Conservation (phyloP, 805 yeast genomes). For the Candida incommunis region DNA sequence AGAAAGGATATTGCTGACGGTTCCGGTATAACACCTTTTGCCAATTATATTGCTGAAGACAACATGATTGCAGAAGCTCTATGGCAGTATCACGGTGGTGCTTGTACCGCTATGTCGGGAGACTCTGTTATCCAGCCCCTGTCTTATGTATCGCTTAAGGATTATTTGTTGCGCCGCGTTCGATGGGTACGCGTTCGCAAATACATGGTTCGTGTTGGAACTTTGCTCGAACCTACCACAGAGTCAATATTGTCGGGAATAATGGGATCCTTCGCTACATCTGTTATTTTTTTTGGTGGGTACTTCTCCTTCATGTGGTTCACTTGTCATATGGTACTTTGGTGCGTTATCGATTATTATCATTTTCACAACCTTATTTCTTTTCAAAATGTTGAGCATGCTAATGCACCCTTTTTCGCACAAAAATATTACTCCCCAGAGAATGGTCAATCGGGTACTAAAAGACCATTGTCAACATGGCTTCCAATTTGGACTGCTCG, state of each 20-base stretch:
- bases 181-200: conserved; percentile 80
- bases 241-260: conserved; percentile 57
- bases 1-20: conserved; percentile 8
- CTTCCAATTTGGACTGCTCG: conserved; percentile 48
- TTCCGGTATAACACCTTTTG: conserved; percentile 50
- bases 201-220: conserved; percentile 77
- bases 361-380: conserved; percentile 36
- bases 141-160: conserved; percentile 26
- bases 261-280: conserved; percentile 48
- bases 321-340: conserved; percentile 37
- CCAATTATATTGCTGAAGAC: conserved; percentile 80
- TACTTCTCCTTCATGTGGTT: conserved; percentile 18
- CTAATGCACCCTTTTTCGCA: conserved; percentile 15
- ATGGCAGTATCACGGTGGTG: conserved; percentile 52
- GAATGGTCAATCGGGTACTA: conserved; percentile 2
- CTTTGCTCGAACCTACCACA: conserved; percentile 75
- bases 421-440: conserved; percentile 14
- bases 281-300: conserved; percentile 28
- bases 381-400: conserved; percentile 16
- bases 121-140: conserved; percentile 73
- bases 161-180: conserved; percentile 54
- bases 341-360: conserved; percentile 52
- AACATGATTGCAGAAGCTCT: conserved; percentile 81
- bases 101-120: conserved; percentile 64
- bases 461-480: conserved; percentile 17